phyloP scores from a whole-genome alignment of 208 protist genomes.

The Sergeia podlipaevii region DNA sequence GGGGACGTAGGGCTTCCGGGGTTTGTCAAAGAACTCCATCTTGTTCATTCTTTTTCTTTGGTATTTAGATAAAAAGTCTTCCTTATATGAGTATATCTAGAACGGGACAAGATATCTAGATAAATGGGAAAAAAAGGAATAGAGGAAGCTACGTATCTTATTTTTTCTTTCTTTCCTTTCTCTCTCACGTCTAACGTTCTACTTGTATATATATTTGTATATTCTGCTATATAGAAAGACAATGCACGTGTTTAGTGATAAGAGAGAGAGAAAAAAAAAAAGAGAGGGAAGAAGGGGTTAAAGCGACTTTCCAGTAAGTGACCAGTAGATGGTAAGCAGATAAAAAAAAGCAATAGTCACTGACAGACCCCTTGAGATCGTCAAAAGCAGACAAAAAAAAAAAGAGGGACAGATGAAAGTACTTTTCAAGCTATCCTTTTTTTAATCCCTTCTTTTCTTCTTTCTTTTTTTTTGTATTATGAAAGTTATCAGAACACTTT shows the following conservation, averaged over 20 bases:
- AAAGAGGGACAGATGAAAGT: no score
- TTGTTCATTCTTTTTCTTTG: constrained; percentile 10
- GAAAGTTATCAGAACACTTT: background rate
- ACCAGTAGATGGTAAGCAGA: background rate
- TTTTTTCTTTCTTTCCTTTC: background rate
- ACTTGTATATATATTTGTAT: no score
- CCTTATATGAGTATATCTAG: background rate
- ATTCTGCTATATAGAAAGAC: no score
- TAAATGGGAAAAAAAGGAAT: constrained; percentile 5
- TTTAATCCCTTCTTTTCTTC: background rate
- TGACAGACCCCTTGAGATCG: no score
- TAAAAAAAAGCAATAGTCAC: no score
- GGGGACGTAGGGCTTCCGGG: constrained; percentile 63
- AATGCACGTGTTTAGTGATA: no score
- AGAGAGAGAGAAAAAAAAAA: constrained; percentile 2
- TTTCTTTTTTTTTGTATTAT: constrained; percentile 1
- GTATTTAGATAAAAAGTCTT: constrained; percentile 6
- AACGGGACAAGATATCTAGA: background rate
- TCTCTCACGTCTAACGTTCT: no score
- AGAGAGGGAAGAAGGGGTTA: constrained; percentile 2
- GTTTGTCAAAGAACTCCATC: constrained; percentile 36
- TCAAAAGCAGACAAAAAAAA: no score
- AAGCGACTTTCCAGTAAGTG: constrained; percentile 1
- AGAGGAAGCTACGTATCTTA: background rate
- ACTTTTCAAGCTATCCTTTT: no score